Base-by-base conservation (phyloP, 176 grass and related monocot species). In the Aegilops tauschii region DNA sequence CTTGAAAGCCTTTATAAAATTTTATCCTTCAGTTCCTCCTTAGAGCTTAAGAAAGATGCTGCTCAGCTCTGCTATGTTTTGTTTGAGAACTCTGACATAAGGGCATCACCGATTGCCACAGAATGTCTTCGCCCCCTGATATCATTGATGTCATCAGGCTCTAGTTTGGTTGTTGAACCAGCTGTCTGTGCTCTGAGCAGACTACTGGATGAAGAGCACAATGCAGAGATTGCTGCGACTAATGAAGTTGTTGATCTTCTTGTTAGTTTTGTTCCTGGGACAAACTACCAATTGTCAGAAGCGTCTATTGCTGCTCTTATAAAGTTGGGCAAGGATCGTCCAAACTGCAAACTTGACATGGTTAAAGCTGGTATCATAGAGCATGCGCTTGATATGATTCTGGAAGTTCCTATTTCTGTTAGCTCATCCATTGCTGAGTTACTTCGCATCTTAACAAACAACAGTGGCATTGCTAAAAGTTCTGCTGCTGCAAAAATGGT, bases 381-480 rank as follows among this genome's bases (percentile, higher is more conserved):
- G 74, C 94, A 93, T 89, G 90, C 90, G 18, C 96, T 96, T 76
- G 86, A 92, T 84, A 94, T 98, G 93, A 92, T 98, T 87, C 92
- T 96, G 89, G 96, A 98, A 84, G 96, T 93, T 75, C 93, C 96
- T 85, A 84, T 89, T 80, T 70, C 90, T 77, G 88, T 98, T 78
- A 92, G 90, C 81, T 95, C 93, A 87, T 91, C 94, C 68, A 92
- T 94, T 66, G 90, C 92, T 12, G 96, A 98, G 73, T 91, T 98
- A 84, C 89, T 98, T 91, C 96, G 96, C 64, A 98, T 98, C 78
- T 77, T 98, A 76, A 98, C 96, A 66, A 98, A 98, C 76, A 98
- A 98, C 74, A 94, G 93, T 65, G 92, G 88, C 72, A 98, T 98
- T 82, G 96, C 96, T 86, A 95, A 92, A 92, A 98, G 96, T 81